Evolutionary conservation across 176 grass and related monocot species (phyloP), one percentile per base, ranked within the genome.

Genomic region (Zoysia pacifica): DNA sequence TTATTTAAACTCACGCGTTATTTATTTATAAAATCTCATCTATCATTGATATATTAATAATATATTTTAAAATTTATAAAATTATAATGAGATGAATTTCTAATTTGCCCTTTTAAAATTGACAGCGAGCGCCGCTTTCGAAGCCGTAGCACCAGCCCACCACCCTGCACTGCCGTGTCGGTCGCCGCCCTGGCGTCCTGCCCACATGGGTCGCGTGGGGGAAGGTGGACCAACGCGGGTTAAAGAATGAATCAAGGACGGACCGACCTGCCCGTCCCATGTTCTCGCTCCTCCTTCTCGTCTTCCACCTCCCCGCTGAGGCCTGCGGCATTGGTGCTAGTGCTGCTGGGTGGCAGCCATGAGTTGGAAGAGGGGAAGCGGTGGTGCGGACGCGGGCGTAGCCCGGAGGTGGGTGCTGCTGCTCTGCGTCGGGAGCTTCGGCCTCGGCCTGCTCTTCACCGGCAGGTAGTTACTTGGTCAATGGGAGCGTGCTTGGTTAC

Each of bases 341-440:
- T 14, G 70, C 20, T 39, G 63, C 20, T 9, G 76, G 65, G 53
- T 52, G 38, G 76, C 41, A 37, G 76, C 58, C 81, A 83, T 85
- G 79, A 39, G 50, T 9, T 81, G 82, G 84, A 82, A 78, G 38
- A 78, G 74, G 79, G 76, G 81, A 11, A 82, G 59, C 15, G 86
- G 67, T 43, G 77, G 37, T 2, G 77, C 74, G 54, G 80, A 87
- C 13, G 86, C 63, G 4, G 72, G 79, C 74, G 83, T 90, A 45
- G 78, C 85, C 14, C 82, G 74, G 58, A 90, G 76, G 69, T 92
- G 91, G 87, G 85, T 89, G 28, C 53, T 97, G 39, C 79, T 97
- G 84, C 85, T 97, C 83, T 97, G 94, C 85, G 83, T 91, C 71
- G 89, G 94, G 46, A 89, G 94, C 89, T 97, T 97, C 85, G 88